Evolutionary conservation across 129 eudicot genomes (phyloP), one percentile per base, ranked within the genome.

Genomic region (Flaveria linearis): DNA sequence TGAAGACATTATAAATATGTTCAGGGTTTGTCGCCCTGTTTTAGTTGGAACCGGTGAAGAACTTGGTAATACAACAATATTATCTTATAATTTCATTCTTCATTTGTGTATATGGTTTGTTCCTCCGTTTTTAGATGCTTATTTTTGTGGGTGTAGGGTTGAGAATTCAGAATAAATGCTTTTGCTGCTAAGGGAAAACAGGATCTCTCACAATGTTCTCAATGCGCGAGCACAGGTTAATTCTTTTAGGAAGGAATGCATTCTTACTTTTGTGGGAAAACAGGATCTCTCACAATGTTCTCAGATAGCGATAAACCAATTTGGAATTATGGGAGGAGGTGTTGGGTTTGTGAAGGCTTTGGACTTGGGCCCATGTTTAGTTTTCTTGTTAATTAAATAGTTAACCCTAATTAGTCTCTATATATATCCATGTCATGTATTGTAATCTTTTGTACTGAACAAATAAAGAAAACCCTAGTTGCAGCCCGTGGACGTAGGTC

Each of bases 181-280:
- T 58, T 81, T 83, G 72, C 78, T 91, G 78, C 88, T 91, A 79
- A 91, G 69, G 88, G 82, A 81, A 71, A 78, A 82, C 42, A 83
- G 78, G 43, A 87, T 95, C 74, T 96, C 99, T 20, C 99, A 95
- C 83, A 95, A 91, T 80, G 94, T 95, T 79, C 97, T 95, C 28
- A 95, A 95, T 69, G 99, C 99, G 63, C 89, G 97, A 62, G 96
- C 99, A 64, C 91, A 91, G 99, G 97, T 95, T 80, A 16, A 13
- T 71, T 57, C 68, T 75, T 46, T 56, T 47, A 13, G 69, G 41
- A 69, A 52, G 67, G 68, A 28, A 45, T 72, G 25, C 47, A 71
- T 71, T 10, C 14, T 49, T 63, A 65, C 73, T 56, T 68, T 16
- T 41, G 18, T 56, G 36, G n/a, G 56, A 77, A n/a, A n/a, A n/a